Percentiles rank a stretch among this genome's conserved stretches.
Evolutionary conservation across 257 asterid species (phyloP).

Genomic region (Solanum phureja): DNA sequence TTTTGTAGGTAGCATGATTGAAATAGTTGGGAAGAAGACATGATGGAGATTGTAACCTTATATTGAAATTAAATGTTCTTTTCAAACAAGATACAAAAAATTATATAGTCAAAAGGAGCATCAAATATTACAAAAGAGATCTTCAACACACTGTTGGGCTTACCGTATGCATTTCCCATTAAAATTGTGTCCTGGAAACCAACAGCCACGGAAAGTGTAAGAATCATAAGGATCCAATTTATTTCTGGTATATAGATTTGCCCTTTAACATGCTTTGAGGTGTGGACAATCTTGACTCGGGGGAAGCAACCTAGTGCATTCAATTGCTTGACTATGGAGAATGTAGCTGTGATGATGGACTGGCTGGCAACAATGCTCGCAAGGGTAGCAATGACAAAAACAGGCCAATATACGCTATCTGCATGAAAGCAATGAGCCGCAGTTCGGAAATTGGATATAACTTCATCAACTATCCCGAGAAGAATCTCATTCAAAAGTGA

Average conservation of each 20-base stretch:
- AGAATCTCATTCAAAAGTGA: not conserved
- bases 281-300: slow-evolving; percentile 67
- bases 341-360: slow-evolving; percentile 65
- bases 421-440: slow-evolving; percentile 16
- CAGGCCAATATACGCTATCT: slow-evolving; percentile 62
- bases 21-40: not conserved
- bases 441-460: not conserved
- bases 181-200: slow-evolving; percentile 42
- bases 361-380: slow-evolving; percentile 71
- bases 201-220: slow-evolving; percentile 53
- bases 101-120: not conserved
- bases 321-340: slow-evolving; percentile 71
- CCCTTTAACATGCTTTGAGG: slow-evolving; percentile 61
- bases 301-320: slow-evolving; percentile 71
- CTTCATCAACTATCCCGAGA: not conserved
- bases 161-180: slow-evolving; percentile 81
- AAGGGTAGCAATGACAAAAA: slow-evolving; percentile 53
- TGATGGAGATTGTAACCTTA: not conserved
- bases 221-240: slow-evolving; percentile 69
- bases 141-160: slow-evolving; percentile 1
- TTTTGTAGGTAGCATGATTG: not conserved
- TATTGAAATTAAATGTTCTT: not conserved
- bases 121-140: not conserved
- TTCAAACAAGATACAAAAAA: not conserved
- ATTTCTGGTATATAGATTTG: slow-evolving; percentile 73